phyloP scores from a whole-genome alignment of 768 basidiomycete genomes.

The Asterophora parasitica region DNA sequence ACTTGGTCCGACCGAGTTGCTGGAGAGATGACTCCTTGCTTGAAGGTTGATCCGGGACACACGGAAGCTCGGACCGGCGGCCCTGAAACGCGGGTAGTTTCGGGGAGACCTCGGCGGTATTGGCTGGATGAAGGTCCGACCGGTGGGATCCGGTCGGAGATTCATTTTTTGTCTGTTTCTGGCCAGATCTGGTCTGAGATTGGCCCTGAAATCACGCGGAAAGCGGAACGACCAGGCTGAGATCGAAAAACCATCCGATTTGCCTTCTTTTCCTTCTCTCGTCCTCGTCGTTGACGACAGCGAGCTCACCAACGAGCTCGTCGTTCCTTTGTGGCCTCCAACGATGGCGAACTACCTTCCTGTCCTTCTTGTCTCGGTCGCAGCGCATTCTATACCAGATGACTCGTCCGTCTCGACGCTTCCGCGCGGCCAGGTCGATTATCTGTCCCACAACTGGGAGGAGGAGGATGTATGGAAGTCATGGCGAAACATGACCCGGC shows the following conservation, averaged over 20 bases:
- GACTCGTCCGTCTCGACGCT: slow-evolving; percentile 79
- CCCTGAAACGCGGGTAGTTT: too few species aligned
- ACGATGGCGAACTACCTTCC: slow-evolving; percentile 67
- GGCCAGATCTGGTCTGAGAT: background rate
- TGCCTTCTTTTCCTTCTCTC: slow-evolving; percentile 3
- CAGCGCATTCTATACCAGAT: slow-evolving; percentile 57
- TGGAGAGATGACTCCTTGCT: too few species aligned
- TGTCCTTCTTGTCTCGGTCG: slow-evolving; percentile 61
- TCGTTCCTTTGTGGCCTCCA: slow-evolving; percentile 14
- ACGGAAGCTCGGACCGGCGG: too few species aligned
- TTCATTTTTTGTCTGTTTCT: too few species aligned
- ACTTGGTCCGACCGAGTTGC: too few species aligned
- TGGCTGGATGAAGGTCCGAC: too few species aligned
- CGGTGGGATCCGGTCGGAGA: too few species aligned
- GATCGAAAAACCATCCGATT: slow-evolving; percentile 15
- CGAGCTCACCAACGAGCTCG: slow-evolving; percentile 10
- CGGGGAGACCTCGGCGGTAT: too few species aligned
- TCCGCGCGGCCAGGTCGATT: slow-evolving; percentile 94
- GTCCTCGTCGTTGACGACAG: slow-evolving; percentile 11
- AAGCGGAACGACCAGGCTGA: slow-evolving; percentile 19
- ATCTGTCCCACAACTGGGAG: slow-evolving; percentile 94
- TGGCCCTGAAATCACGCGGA: slow-evolving; percentile 15
- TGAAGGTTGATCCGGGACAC: too few species aligned
- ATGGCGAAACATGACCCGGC: slow-evolving; percentile 98
- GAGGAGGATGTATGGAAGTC: slow-evolving; percentile 98